Conservation (phyloP, 306 rosid genomes). For the Alnus glutinosa region DNA sequence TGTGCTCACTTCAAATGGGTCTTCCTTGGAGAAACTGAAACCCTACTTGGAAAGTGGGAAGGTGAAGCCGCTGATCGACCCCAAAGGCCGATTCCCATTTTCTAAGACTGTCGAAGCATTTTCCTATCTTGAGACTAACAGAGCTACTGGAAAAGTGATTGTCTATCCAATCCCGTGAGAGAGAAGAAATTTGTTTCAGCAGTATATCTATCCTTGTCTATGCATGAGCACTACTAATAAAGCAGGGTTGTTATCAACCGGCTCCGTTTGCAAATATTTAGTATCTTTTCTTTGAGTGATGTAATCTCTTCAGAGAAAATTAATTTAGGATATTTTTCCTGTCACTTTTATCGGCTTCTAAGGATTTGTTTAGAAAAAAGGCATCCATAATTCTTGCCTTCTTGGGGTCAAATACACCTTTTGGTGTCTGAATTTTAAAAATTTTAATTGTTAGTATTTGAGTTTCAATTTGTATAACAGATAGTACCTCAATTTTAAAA, state of each 20-base stretch:
- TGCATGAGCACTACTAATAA: neutral
- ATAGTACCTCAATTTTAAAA: too few relatives aligned
- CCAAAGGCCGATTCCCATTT: slow-evolving; percentile 64
- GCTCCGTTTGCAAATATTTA: too few relatives aligned
- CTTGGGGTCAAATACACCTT: too few relatives aligned
- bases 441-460: too few relatives aligned
- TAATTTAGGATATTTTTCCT: too few relatives aligned
- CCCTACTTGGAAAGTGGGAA: slow-evolving; percentile 71
- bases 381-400: too few relatives aligned
- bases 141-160: slow-evolving; percentile 66
- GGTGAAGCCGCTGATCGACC: slow-evolving; percentile 69
- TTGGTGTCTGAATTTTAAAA: too few relatives aligned
- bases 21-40: slow-evolving; percentile 52
- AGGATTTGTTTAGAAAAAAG: too few relatives aligned
- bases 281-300: too few relatives aligned
- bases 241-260: neutral
- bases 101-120: slow-evolving; percentile 57
- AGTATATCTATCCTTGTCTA: neutral
- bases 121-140: slow-evolving; percentile 43
- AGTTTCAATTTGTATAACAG: too few relatives aligned
- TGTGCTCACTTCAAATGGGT: slow-evolving; percentile 45
- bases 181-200: neutral
- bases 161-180: slow-evolving; percentile 58
- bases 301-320: too few relatives aligned
- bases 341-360: too few relatives aligned